phyloP scores from a whole-genome alignment of 2,329 filamentous ascomycete genomes.

The Fusarium sp. region DNA sequence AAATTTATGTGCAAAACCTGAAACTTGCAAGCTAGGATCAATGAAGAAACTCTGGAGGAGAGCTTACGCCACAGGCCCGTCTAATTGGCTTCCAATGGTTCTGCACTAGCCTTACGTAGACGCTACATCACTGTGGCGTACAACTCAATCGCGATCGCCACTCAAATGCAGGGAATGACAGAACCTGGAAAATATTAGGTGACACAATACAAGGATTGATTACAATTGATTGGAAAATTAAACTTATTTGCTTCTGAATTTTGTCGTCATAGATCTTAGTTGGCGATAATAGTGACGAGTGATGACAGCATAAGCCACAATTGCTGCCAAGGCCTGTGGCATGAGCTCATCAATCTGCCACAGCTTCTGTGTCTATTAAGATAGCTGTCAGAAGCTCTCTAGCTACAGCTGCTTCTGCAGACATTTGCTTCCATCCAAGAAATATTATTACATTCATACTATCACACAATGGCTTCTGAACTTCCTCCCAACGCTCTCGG shows the following conservation, averaged over 20 bases:
- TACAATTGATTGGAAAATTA: neutral
- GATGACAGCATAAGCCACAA: conserved; percentile 20
- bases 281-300: conserved; percentile 1
- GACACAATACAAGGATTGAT: neutral
- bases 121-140: conserved; percentile 3
- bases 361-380: neutral
- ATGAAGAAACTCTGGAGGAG: neutral
- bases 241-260: neutral
- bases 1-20: neutral
- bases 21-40: neutral
- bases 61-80: neutral
- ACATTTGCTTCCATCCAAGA: neutral
- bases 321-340: neutral
- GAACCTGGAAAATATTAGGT: neutral
- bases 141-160: neutral
- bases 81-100: neutral
- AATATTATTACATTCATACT: neutral
- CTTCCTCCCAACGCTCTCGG: conserved; percentile 7
- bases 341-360: neutral
- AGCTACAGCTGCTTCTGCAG: neutral
- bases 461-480: conserved; percentile 16
- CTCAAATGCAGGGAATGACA: neutral
- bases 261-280: conserved; percentile 9
- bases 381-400: neutral
- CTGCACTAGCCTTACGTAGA: neutral